Evolutionary conservation across 2,329 filamentous ascomycete genomes (phyloP), one percentile per base, ranked within the genome.

Genomic region (Gremmenia infestans): DNA sequence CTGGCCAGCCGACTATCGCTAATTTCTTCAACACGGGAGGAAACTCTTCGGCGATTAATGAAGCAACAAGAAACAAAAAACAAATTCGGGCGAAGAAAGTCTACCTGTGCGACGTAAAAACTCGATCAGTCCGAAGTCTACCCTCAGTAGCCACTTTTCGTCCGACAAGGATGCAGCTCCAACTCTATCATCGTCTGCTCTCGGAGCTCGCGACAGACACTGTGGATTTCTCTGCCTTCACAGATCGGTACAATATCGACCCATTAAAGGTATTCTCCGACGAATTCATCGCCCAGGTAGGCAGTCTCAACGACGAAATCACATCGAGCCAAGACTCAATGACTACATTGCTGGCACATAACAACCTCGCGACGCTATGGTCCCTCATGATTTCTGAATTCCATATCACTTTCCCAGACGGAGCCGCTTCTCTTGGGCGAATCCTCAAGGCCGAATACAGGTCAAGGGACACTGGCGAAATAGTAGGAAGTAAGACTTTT

Each of bases 91-190:
- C 58, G 0, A 62, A 67, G 42, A 71, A 74, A 53, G 72, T 87
- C n/a, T 97, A 95, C 70, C 75, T 99, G 49, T 86, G 85, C 0
- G 94, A 99, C 65, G 83, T 96, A 61, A 99, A 99, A 72, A 97
- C 93, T 0, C 82, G 92, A 17, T 79, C 78, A 1, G 82, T 80
- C 4, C 76, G 73, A n/a, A 80, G 78, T 2, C 68, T 89, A 2
- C 91, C 1, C 78, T 81, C 1, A 82, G 83, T 22, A 75, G 65
- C 82, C 0, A 81, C 85, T 0, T 78, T 90, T 46, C 82, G 88
- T 11, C 89, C 90, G 0, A 89, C 91, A 0, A 83, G 87, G 64
- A 86, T 97, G 58, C 94, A 99, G 69, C 77, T 97, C 0, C 91
- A 95, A 72, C 76, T 97, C 0, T 99, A 97, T 68, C 91, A 93